Evolutionary conservation across 2,329 filamentous ascomycete genomes (phyloP), one percentile per base, ranked within the genome.

Genomic region (Arthrinium phaeospermum): DNA sequence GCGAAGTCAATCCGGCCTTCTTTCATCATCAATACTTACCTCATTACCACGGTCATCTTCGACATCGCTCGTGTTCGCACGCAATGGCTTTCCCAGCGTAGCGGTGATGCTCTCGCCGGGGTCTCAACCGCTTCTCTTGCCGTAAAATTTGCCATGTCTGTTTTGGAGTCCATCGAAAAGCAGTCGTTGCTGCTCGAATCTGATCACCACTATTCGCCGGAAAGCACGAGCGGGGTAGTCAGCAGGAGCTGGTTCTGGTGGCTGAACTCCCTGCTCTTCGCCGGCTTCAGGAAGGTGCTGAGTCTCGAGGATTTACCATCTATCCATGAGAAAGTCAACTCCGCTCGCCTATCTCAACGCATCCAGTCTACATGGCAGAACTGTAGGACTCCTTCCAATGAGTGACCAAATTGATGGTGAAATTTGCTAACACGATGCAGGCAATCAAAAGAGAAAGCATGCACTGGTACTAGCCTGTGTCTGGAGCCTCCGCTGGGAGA

Each of bases 241-340:
- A 79, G 74, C 67, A 73, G 78, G 5, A 74, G 73, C 27, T 77
- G 77, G 70, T 80, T 80, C 68, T 79, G 76, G 75, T 80, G 78
- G 79, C 49, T 80, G 16, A 78, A 78, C 57, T 72, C 73, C 13
- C 70, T 80, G 5, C 75, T 80, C 73, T 72, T 64, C 46, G 71
- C 70, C 1, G 79, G 79, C 3, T 79, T 75, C 53, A 70, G 69
- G 44, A 75, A 77, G 68, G 67, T 81, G 8, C 76, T 78, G 57
- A 74, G 76, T 4, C 75, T 79, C 30, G 76, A 78, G 6, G 74
- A 78, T 30, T 51, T 74, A 24, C 69, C 69, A 24, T 19, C 53
- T 22, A 71, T 74, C 22, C 67, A 71, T 41, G 71, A 72, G 67
- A 72, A 72, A 57, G 67, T 74, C 37, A 45, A 67, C 46, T 73